Evolutionary conservation across 2,329 filamentous ascomycete genomes (phyloP).

Genomic region (Curvularia spicifera): DNA sequence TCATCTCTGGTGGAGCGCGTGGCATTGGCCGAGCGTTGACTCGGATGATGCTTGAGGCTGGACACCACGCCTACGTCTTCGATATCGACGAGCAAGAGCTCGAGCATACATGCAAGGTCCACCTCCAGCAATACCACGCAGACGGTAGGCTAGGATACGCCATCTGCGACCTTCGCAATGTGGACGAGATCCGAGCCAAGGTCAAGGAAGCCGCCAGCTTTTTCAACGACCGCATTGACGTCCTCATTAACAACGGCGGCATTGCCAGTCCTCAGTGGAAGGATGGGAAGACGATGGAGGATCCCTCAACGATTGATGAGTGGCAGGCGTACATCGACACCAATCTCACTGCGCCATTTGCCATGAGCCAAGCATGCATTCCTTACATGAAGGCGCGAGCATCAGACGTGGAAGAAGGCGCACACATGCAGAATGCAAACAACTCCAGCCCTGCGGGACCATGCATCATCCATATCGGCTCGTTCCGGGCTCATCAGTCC

Average conservation of each 20-base stretch:
- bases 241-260: conserved; percentile 49
- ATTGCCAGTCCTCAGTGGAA: conserved; percentile 52
- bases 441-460: conserved; percentile 45
- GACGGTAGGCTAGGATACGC: conserved; percentile 45
- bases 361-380: conserved; percentile 55
- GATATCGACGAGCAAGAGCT: conserved; percentile 52
- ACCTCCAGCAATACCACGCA: conserved; percentile 48
- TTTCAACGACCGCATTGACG: conserved; percentile 51
- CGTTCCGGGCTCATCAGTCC: conserved; percentile 55
- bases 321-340: conserved; percentile 58
- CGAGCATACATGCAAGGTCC: conserved; percentile 48
- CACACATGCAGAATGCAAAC: conserved; percentile 34
- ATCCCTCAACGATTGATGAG: conserved; percentile 51
- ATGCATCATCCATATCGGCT: conserved; percentile 56
- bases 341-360: conserved; percentile 57
- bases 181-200: conserved; percentile 51
- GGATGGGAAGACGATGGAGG: conserved; percentile 56
- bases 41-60: conserved; percentile 54
- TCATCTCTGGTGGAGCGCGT: conserved; percentile 54
- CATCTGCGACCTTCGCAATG: conserved; percentile 54
- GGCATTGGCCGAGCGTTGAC: conserved; percentile 58
- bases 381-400: conserved; percentile 54
- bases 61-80: conserved; percentile 57
- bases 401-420: conserved; percentile 33
- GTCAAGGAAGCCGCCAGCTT: conserved; percentile 53